Conservation (phyloP, 2,329 filamentous ascomycete species). For the Coniochaeta ligniaria region DNA sequence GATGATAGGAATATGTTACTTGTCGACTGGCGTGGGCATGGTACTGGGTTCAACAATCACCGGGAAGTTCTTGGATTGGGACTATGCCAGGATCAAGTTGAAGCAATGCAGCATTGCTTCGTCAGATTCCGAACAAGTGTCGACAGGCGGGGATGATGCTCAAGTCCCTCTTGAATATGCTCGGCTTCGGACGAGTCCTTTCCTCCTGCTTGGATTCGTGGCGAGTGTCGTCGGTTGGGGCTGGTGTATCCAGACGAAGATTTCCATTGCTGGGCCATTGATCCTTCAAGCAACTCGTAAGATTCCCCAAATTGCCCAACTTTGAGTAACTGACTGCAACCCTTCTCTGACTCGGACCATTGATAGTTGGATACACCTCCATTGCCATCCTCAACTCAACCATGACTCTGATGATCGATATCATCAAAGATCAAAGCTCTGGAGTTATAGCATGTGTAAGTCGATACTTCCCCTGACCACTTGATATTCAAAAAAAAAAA, state of each 20-base stretch:
- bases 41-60: conserved; percentile 18
- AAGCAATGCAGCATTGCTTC: neutral
- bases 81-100: conserved; percentile 17
- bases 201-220: conserved; percentile 15
- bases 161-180: conserved; percentile 21
- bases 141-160: too few relatives aligned
- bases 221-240: conserved; percentile 19
- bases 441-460: conserved; percentile 19
- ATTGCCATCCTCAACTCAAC: conserved; percentile 23
- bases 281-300: conserved; percentile 16
- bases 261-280: conserved; percentile 15
- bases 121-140: conserved; percentile 2
- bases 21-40: conserved; percentile 22
- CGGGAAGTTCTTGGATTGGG: conserved; percentile 21
- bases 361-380: conserved; percentile 19
- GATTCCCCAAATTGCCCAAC: neutral
- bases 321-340: neutral
- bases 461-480: neutral
- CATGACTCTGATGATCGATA: conserved; percentile 23
- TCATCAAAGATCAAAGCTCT: conserved; percentile 20
- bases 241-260: conserved; percentile 15
- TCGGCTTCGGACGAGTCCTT: conserved; percentile 17
- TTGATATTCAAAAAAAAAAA: too few relatives aligned
- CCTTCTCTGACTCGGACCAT: neutral
- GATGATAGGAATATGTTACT: conserved; percentile 22